A percentile compares a stretch with the other conserved stretches of the same genome.
These are phyloP conservation scores for Boletus insuetus DNA, from an alignment of 768 basidiomycete species.

Conservation along the genomic window DNA sequence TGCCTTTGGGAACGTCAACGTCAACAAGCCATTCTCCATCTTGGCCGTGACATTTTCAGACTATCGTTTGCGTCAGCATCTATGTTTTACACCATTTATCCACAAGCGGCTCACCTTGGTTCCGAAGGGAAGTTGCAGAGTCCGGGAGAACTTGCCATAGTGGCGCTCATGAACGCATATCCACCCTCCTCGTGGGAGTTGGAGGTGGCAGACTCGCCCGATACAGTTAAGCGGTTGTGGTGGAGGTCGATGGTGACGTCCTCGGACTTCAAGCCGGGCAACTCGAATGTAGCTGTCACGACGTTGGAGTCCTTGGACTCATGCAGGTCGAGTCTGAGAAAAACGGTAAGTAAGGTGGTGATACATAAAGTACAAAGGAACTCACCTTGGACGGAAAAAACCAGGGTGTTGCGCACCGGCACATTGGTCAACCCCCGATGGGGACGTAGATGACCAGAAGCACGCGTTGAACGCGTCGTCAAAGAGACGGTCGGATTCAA, in stretches of 20 bases:
- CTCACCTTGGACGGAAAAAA: slow-evolving; percentile 21
- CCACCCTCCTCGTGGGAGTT: slow-evolving; percentile 36
- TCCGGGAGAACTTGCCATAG: slow-evolving; percentile 42
- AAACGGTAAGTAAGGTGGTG: neutral
- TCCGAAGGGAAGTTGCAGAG: slow-evolving; percentile 43
- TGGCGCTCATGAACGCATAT: slow-evolving; percentile 44
- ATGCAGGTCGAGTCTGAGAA: slow-evolving; percentile 41
- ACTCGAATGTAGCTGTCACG: slow-evolving; percentile 52
- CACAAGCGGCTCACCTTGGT: slow-evolving; percentile 33
- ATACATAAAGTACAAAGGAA: accelerated
- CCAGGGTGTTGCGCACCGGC: too few relatives aligned
- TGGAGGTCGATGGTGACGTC: slow-evolving; percentile 44
- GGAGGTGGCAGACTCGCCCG: slow-evolving; percentile 41
- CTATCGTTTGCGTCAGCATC: slow-evolving; percentile 17
- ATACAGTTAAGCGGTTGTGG: slow-evolving; percentile 43
- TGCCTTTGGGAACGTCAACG: slow-evolving; percentile 45
- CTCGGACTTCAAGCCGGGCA: slow-evolving; percentile 50
- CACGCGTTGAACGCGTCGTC: slow-evolving; percentile 6
- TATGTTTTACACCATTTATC: too few relatives aligned
- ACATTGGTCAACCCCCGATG: neutral
- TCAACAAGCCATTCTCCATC: slow-evolving; percentile 45
- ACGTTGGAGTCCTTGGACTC: slow-evolving; percentile 40
- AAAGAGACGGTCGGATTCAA: neutral
- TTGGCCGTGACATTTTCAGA: slow-evolving; percentile 16
- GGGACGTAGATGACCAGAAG: neutral